Evolutionary conservation across 495 filamentous ascomycete genomes (phyloP).

Genomic region (Trichoderma orchidacearum): DNA sequence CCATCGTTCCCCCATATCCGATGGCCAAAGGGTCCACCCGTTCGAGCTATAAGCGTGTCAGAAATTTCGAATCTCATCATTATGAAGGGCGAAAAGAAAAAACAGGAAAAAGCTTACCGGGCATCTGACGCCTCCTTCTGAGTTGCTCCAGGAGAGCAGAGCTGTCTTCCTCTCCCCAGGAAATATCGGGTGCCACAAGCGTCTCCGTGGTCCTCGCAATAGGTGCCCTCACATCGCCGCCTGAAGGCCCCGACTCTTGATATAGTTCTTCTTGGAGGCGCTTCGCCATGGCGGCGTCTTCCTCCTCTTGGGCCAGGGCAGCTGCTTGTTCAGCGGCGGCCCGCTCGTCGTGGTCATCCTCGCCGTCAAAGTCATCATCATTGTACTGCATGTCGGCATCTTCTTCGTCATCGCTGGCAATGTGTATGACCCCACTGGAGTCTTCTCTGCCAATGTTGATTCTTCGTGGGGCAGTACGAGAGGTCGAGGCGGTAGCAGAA

Average conservation of each 20-base stretch:
- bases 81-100: background rate
- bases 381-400: conserved; percentile 29
- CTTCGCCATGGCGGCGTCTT: conserved; percentile 88
- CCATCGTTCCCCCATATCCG: conserved; percentile 57
- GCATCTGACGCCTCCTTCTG: conserved; percentile 34
- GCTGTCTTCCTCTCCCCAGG: conserved; percentile 36
- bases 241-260: conserved; percentile 27
- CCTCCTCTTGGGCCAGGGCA: conserved; percentile 44
- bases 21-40: conserved; percentile 72
- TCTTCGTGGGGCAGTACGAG: conserved; percentile 10
- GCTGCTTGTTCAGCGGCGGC: conserved; percentile 20
- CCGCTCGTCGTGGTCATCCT: conserved; percentile 26
- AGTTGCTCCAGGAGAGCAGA: conserved; percentile 55
- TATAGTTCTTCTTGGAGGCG: conserved; percentile 89
- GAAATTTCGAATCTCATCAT: background rate
- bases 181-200: conserved; percentile 51
- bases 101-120: conserved; percentile 17
- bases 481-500: conserved; percentile 17
- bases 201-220: conserved; percentile 88
- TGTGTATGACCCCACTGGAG: conserved; percentile 47
- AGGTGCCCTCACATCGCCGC: conserved; percentile 64
- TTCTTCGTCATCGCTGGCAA: conserved; percentile 54
- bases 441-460: conserved; percentile 30
- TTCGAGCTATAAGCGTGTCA: background rate
- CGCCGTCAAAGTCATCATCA: conserved; percentile 41